Evolutionary conservation across 2,329 filamentous ascomycete genomes (phyloP).

Genomic region (Huntiella decipiens): DNA sequence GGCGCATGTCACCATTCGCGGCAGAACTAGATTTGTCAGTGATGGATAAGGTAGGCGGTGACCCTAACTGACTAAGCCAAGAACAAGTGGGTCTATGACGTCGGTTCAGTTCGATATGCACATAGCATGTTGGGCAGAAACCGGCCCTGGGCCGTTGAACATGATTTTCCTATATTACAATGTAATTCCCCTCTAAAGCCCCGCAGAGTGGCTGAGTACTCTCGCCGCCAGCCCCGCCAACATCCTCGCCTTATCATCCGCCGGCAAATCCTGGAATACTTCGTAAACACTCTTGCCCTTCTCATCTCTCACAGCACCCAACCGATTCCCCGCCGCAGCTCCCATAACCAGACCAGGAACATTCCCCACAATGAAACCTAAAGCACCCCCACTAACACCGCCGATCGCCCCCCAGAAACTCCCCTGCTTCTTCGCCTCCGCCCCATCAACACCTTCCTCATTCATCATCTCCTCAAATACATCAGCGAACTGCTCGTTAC

Average conservation of each 20-base stretch:
- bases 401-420: constrained; percentile 80
- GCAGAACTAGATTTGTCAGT: constrained; percentile 3
- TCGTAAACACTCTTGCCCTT: constrained; percentile 89
- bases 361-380: constrained; percentile 92
- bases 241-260: constrained; percentile 60
- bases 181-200: constrained; percentile 21
- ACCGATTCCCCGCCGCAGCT: constrained; percentile 73
- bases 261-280: constrained; percentile 74
- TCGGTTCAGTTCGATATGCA: no score
- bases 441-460: constrained; percentile 64
- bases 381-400: constrained; percentile 65
- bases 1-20: no score
- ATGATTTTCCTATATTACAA: no score
- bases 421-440: constrained; percentile 15
- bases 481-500: constrained; percentile 70
- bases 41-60: neutral
- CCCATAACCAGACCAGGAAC: constrained; percentile 77
- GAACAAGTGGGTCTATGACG: no score
- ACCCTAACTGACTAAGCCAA: neutral
- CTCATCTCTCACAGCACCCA: constrained; percentile 78
- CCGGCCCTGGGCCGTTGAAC: no score
- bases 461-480: constrained; percentile 81
- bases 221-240: constrained; percentile 70
- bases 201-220: constrained; percentile 65
- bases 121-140: no score